Percentiles rank a stretch among this genome's conserved stretches.
These are phyloP conservation scores for Colletotrichum chlorophyti DNA, from an alignment of 2,329 filamentous ascomycete genomes.

Conservation along the genomic window DNA sequence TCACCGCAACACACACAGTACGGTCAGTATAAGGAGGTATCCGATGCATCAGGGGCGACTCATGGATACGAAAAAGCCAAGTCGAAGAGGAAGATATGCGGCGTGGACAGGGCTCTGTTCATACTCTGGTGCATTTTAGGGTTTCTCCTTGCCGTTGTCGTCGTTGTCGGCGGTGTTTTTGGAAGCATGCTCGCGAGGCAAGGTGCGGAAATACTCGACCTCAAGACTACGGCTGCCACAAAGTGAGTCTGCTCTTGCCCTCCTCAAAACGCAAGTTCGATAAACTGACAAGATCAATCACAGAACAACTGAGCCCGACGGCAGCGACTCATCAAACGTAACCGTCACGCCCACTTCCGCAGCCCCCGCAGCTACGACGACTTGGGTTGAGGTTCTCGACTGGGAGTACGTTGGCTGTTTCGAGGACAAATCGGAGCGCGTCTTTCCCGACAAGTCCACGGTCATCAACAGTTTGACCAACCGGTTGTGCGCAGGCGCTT, in stretches of 20 bases:
- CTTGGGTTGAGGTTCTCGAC: constrained; percentile 4
- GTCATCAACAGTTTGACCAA: neutral
- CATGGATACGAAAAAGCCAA: neutral
- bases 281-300: neutral
- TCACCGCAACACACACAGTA: neutral
- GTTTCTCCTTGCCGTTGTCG: neutral
- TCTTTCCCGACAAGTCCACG: neutral
- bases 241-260: neutral
- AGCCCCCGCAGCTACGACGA: constrained; percentile 4
- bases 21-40: neutral
- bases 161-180: neutral
- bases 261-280: no score
- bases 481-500: neutral
- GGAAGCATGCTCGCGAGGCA: constrained; percentile 12
- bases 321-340: constrained; percentile 1
- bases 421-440: constrained; percentile 12
- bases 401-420: constrained; percentile 11
- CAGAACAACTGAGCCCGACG: neutral
- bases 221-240: neutral
- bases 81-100: constrained; percentile 6
- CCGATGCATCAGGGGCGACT: neutral
- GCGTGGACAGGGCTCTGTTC: neutral
- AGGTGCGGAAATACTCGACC: neutral
- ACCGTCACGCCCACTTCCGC: no score
- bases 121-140: constrained; percentile 7